Evolutionary conservation across 139 green algal genomes (phyloP).

Genomic region (Volvox reticuliferus): DNA sequence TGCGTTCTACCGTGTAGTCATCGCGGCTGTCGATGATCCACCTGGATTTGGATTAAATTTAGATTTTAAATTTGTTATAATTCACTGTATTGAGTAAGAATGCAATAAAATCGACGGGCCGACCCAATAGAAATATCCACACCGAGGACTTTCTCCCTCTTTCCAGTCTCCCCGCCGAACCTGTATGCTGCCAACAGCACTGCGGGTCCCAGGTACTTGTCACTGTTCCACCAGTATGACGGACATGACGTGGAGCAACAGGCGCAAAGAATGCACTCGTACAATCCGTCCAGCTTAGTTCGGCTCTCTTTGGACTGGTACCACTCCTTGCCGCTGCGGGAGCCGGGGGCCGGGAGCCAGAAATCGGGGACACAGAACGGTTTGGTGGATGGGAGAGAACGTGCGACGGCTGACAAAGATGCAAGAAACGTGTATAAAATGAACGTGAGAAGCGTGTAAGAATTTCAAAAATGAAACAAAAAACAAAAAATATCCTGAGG

Average conservation of each 20-base stretch:
- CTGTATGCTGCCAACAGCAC: conserved; percentile 96
- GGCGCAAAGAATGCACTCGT: conserved; percentile 99
- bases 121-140: too few relatives aligned
- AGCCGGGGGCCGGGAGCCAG: background rate
- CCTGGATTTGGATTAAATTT: conserved; percentile 28
- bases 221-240: conserved; percentile 98
- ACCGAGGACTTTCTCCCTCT: too few relatives aligned
- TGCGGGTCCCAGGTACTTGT: conserved; percentile 99
- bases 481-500: too few relatives aligned
- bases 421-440: too few relatives aligned
- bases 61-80: too few relatives aligned
- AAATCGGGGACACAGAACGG: background rate
- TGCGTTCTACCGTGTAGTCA: conserved; percentile 91
- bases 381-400: background rate
- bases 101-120: too few relatives aligned
- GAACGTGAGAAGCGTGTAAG: too few relatives aligned
- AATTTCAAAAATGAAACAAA: too few relatives aligned
- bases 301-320: conserved; percentile 93
- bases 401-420: too few relatives aligned
- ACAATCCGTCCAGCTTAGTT: conserved; percentile 97
- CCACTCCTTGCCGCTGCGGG: conserved; percentile 81
- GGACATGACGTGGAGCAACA: conserved; percentile 98
- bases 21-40: conserved; percentile 82
- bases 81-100: too few relatives aligned
- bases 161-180: conserved; percentile 49